Conservation (phyloP, 208 protist species). For the Porcisia deanei region DNA sequence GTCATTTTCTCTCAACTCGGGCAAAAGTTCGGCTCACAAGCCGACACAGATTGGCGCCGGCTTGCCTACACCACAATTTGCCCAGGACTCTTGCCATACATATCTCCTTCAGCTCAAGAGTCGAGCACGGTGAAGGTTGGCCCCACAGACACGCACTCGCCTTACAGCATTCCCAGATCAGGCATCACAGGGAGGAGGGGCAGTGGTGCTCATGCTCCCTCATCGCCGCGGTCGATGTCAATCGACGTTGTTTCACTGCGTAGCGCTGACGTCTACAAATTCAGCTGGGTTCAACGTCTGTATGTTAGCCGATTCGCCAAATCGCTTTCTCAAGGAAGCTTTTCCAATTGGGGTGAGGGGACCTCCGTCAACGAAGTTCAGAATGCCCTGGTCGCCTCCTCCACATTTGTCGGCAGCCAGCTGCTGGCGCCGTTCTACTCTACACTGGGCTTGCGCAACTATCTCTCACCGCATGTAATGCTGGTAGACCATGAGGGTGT, state of each 20-base stretch:
- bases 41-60: slow-evolving; percentile 71
- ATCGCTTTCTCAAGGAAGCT: slow-evolving; percentile 34
- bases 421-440: slow-evolving; percentile 76
- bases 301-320: slow-evolving; percentile 74
- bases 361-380: slow-evolving; percentile 12
- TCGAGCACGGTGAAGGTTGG: neutral
- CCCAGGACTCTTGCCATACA: slow-evolving; percentile 50
- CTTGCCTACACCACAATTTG: slow-evolving; percentile 75
- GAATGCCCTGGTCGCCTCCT: slow-evolving; percentile 48
- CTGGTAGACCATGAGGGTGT: slow-evolving; percentile 82
- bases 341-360: neutral
- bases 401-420: slow-evolving; percentile 79
- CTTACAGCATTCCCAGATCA: neutral
- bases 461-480: slow-evolving; percentile 80
- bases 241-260: slow-evolving; percentile 84
- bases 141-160: slow-evolving; percentile 3
- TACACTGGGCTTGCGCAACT: slow-evolving; percentile 77
- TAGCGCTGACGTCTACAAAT: slow-evolving; percentile 82
- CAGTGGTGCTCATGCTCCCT: neutral
- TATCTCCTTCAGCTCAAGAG: slow-evolving; percentile 30
- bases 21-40: slow-evolving; percentile 77
- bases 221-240: slow-evolving; percentile 32
- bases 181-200: slow-evolving; percentile 10
- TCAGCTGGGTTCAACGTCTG: slow-evolving; percentile 75
- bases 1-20: slow-evolving; percentile 86